These are phyloP conservation scores for Myxozyma lipomycoides DNA, from an alignment of 805 yeast species.

Conservation along the genomic window DNA sequence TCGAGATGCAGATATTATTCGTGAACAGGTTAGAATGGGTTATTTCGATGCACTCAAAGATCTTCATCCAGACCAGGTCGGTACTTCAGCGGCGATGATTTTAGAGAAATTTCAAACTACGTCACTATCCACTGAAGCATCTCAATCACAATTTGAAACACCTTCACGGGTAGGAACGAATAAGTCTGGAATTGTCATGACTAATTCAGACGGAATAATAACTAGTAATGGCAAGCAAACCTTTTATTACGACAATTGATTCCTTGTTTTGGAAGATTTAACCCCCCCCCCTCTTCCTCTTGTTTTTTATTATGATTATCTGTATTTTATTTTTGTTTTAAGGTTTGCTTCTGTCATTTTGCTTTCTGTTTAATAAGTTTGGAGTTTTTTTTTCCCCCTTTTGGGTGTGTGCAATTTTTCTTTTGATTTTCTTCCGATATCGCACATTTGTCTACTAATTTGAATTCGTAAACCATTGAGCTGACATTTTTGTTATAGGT, in stretches of 20 bases:
- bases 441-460: not conserved
- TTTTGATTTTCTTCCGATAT: not conserved
- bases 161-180: constrained; percentile 1
- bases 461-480: not conserved
- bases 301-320: not conserved
- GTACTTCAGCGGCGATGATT: constrained; percentile 1
- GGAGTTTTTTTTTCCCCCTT: too few relatives aligned
- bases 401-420: not conserved
- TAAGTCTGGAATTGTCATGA: constrained; percentile 4
- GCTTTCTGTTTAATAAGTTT: not conserved
- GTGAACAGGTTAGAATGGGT: constrained; percentile 57
- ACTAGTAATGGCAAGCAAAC: not conserved
- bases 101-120: not conserved
- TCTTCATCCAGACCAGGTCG: constrained; percentile 18
- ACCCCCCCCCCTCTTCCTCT: not conserved
- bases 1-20: constrained; percentile 62
- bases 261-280: not conserved
- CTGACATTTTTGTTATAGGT: not conserved
- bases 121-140: not conserved
- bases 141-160: not conserved
- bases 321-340: not conserved
- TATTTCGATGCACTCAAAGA: constrained; percentile 39
- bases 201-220: not conserved
- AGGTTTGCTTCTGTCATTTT: not conserved
- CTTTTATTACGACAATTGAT: not conserved